Evolutionary conservation across 1,284 basidiomycete genomes (phyloP).

Genomic region (Rhodotorula sp.): DNA sequence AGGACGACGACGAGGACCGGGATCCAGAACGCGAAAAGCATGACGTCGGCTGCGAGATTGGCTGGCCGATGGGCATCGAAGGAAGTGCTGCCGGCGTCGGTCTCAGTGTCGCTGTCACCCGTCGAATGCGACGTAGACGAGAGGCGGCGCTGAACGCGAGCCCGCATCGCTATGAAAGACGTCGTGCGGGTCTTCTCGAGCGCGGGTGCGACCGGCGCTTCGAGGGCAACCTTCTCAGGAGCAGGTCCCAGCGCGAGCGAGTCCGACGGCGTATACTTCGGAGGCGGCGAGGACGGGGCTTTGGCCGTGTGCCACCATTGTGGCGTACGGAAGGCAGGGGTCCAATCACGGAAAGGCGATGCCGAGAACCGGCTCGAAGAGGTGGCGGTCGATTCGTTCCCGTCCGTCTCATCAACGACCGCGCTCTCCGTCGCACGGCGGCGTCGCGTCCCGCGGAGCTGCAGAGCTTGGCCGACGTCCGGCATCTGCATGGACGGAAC

Average conservation of each 20-base stretch:
- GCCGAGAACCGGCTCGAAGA: conserved; percentile 5
- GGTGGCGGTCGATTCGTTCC: conserved; percentile 9
- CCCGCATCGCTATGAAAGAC: not conserved
- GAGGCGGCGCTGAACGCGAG: conserved; percentile 5
- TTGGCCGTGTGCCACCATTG: conserved; percentile 23
- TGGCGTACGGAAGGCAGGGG: conserved; percentile 14
- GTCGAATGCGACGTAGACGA: conserved; percentile 12
- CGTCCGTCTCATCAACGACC: conserved; percentile 13
- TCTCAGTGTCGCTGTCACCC: conserved; percentile 23
- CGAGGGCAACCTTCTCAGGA: not conserved
- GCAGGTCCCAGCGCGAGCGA: conserved; percentile 3
- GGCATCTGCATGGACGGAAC: conserved; percentile 25
- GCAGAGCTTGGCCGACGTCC: conserved; percentile 7
- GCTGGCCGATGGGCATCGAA: not conserved
- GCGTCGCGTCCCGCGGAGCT: not conserved
- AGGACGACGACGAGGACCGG: conserved; percentile 17
- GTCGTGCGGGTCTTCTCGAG: not conserved
- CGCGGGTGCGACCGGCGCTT: not conserved
- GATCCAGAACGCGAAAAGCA: conserved; percentile 31
- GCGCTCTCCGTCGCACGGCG: not conserved
- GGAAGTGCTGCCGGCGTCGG: conserved; percentile 1
- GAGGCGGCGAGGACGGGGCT: conserved; percentile 37
- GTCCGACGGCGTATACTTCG: conserved; percentile 32
- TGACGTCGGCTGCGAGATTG: conserved; percentile 5
- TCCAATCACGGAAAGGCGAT: conserved; percentile 9